Conservation (phyloP, 306 rosid genomes). For the Acacia melanoxylon region DNA sequence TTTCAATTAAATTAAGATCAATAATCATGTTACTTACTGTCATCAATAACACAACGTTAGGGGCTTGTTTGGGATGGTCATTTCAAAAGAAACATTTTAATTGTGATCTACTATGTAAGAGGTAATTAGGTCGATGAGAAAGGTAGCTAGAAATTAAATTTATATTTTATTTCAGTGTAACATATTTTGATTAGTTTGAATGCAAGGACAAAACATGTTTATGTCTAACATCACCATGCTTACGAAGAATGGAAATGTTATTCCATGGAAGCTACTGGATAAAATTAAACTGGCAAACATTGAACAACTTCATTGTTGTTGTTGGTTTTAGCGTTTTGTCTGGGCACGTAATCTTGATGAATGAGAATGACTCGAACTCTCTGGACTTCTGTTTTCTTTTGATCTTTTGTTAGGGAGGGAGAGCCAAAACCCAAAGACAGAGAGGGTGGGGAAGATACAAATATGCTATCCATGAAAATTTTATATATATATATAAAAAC, state of each 20-base stretch:
- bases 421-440: neutral
- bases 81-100: no score
- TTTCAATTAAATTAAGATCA: no score
- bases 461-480: no score
- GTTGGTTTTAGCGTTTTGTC: neutral
- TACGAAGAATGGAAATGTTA: neutral
- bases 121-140: no score
- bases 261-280: neutral
- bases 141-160: no score
- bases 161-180: no score
- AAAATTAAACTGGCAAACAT: neutral
- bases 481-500: no score
- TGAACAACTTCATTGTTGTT: neutral
- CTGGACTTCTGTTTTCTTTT: neutral
- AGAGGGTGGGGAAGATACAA: neutral
- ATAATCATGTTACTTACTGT: neutral
- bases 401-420: neutral
- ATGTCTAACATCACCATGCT: neutral
- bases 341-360: neutral
- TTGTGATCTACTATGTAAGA: no score
- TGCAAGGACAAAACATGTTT: neutral
- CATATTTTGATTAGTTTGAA: neutral
- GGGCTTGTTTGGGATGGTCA: no score
- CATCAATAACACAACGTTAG: no score
- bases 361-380: neutral